Conservation (phyloP, 345 rosid genomes). For the Lepidium didymum region DNA sequence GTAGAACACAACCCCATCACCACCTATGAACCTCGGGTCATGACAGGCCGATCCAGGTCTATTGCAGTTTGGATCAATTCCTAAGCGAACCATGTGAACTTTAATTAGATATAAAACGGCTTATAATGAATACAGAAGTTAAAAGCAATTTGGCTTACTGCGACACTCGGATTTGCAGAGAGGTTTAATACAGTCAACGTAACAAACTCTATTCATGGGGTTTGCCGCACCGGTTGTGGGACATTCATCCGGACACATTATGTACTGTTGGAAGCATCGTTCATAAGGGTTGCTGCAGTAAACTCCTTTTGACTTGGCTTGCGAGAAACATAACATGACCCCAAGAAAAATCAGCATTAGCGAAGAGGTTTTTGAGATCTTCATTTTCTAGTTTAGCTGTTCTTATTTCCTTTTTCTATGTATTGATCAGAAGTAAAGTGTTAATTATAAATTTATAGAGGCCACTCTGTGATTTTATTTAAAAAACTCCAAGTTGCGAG, state of each 20-base stretch:
- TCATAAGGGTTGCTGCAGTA: constrained; percentile 22
- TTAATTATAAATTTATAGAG: background rate
- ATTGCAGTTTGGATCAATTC: constrained; percentile 26
- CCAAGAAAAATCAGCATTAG: background rate
- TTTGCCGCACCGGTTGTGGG: constrained; percentile 15
- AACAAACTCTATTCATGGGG: constrained; percentile 24
- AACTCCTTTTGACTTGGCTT: constrained; percentile 13
- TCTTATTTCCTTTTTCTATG: background rate
- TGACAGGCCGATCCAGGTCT: constrained; percentile 44
- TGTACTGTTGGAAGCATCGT: constrained; percentile 12
- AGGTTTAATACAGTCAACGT: constrained; percentile 26
- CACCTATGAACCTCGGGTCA: constrained; percentile 47
- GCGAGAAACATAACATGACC: constrained; percentile 5
- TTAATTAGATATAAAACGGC: too few relatives aligned
- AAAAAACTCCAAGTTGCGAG: background rate
- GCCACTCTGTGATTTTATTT: background rate
- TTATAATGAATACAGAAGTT: background rate
- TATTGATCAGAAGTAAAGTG: background rate
- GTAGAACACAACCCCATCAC: constrained; percentile 44
- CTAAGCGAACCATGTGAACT: background rate
- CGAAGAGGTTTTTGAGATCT: background rate
- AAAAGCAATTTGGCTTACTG: constrained; percentile 2
- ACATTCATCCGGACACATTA: constrained; percentile 29
- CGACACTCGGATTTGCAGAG: constrained; percentile 28
- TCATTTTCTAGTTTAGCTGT: background rate